Percentiles rank a stretch among this genome's conserved stretches.
Evolutionary conservation across 805 yeast genomes (phyloP).

Genomic region (Wickerhamomyces canadensis): DNA sequence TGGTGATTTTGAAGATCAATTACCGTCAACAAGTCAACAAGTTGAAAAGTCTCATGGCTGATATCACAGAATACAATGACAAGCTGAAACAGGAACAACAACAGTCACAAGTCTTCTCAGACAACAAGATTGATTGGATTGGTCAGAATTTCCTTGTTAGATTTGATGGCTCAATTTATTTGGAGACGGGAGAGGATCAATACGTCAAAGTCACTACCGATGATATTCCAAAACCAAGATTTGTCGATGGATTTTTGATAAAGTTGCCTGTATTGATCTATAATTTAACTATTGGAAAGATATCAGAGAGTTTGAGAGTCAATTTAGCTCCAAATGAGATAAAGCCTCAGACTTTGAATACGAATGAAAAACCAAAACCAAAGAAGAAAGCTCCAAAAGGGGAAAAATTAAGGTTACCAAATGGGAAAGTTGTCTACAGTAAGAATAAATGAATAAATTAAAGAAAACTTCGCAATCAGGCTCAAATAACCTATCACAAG

Average conservation of each 20-base stretch:
- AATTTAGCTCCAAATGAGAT: constrained; percentile 7
- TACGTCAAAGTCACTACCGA: constrained; percentile 39
- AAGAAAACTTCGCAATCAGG: neutral
- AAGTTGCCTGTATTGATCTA: constrained; percentile 38
- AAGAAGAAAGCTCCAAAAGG: constrained; percentile 33
- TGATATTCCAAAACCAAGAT: constrained; percentile 42
- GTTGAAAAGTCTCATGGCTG: constrained; percentile 43
- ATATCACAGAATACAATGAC: constrained; percentile 52
- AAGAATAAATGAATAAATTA: constrained; percentile 12
- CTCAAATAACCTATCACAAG: no score
- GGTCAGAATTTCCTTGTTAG: constrained; percentile 50
- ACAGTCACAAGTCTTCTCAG: constrained; percentile 32
- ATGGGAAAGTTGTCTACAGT: constrained; percentile 49
- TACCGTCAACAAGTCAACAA: constrained; percentile 49
- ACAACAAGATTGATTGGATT: constrained; percentile 34
- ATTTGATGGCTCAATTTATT: constrained; percentile 35
- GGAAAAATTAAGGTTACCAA: constrained; percentile 47
- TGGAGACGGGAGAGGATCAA: constrained; percentile 31
- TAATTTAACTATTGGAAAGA: constrained; percentile 39
- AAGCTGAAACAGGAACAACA: constrained; percentile 48
- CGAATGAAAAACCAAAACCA: constrained; percentile 7
- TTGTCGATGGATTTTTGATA: constrained; percentile 42
- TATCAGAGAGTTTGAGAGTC: constrained; percentile 8
- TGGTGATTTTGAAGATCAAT: constrained; percentile 45
- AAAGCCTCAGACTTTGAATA: constrained; percentile 2